Base-by-base conservation (phyloP, 768 basidiomycete species). In the Mycena galericulata region DNA sequence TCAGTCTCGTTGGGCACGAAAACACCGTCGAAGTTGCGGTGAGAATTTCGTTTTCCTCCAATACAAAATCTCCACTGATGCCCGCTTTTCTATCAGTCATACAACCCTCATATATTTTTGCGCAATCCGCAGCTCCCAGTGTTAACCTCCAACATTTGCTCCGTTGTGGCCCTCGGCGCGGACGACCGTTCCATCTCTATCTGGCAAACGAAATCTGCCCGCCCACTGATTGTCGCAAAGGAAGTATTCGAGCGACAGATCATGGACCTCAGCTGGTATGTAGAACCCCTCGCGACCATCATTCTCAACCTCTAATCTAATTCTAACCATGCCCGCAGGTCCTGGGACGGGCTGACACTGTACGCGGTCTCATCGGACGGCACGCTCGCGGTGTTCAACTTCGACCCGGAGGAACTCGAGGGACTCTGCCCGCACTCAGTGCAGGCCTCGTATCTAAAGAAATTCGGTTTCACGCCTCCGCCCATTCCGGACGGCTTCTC, bases 331-430 rank as follows among this genome's bases (percentile, higher is more conserved):
- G 68, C 30, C 38, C 60, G 22, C 70, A 98, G 96, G 96, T 96
- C 96, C 11, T 89, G 88, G 79, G 97, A 99, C 75, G 98, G 98
- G 11, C 85, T 93, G 49, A 93, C 93, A 2, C 86, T 99, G 0
- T 99, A 97, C 73, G 96, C 96, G 0, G 95, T 94, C 67, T 98
- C 97, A 1, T 97, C 96, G 0, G 98, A 99, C 76, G 98, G 98
- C 2, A 96, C 96, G 0, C 89, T 99, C 61, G 95, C 91, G 1
- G 95, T 92, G 2, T 94, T 98, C 80, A 85, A 87, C 71, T 99
- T 99, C 73, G 91, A 93, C 45, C 76, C 88, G 2, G 88, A 90
- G 34, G 95, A 95, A 78, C 81, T 94, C 3, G 93, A 94, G 75
- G 94, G 94, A 36, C 91, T 95, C 40, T 90, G 93, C 2, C 88